Conservation (phyloP, 1,139 yeast genomes). For the Starmera stellimalicola region DNA sequence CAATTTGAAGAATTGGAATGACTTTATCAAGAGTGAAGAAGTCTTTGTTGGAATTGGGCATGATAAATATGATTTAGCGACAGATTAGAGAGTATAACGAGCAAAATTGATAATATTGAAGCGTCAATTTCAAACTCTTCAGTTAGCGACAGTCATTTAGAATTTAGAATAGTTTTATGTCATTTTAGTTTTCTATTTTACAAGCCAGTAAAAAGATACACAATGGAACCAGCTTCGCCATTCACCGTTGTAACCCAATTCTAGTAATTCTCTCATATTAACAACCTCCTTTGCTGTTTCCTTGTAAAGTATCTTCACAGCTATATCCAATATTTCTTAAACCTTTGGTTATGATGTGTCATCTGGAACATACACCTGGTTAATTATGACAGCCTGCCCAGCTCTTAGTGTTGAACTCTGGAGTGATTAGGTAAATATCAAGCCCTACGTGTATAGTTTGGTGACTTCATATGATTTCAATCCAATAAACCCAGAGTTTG, state of each 20-base stretch:
- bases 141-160: neutral
- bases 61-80: constrained; percentile 10
- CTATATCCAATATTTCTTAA: constrained; percentile 89
- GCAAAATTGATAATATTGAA: constrained; percentile 12
- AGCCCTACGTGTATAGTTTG: constrained; percentile 87
- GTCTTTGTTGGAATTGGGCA: constrained; percentile 7
- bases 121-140: neutral
- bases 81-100: constrained; percentile 11
- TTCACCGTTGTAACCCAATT: constrained; percentile 48
- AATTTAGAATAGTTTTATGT: neutral
- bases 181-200: too few relatives aligned
- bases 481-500: constrained; percentile 57
- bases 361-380: constrained; percentile 82
- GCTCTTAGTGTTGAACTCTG: constrained; percentile 36
- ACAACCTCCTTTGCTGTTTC: constrained; percentile 79
- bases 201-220: constrained; percentile 3
- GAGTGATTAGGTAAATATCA: constrained; percentile 63
- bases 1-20: constrained; percentile 9
- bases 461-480: constrained; percentile 43
- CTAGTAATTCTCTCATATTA: constrained; percentile 65
- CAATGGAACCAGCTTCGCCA: constrained; percentile 39
- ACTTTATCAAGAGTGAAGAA: constrained; percentile 7
- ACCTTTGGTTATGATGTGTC: constrained; percentile 59
- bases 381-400: constrained; percentile 83
- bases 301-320: constrained; percentile 83